A percentile compares a stretch with the other conserved stretches of the same genome.
These are phyloP conservation scores for Thelonectria olida DNA, from an alignment of 2,329 filamentous ascomycete species.

Conservation along the genomic window DNA sequence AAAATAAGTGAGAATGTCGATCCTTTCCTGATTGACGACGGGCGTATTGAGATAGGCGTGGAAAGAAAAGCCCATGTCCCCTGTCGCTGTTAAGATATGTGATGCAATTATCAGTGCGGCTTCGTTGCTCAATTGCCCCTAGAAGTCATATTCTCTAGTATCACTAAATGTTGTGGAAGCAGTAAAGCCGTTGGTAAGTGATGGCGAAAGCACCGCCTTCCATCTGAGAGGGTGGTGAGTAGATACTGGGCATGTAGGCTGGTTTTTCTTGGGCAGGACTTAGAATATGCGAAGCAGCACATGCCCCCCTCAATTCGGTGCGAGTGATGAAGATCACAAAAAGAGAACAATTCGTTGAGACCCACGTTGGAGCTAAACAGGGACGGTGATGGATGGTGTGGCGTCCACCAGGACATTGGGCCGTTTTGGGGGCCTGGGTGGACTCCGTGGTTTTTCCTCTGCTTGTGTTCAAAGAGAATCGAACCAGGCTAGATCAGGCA, in stretches of 20 bases:
- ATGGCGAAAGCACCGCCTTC: not conserved
- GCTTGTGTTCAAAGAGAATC: constrained; percentile 4
- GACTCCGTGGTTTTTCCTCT: constrained; percentile 2
- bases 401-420: constrained; percentile 30
- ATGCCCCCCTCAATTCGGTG: constrained; percentile 29
- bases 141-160: too few species aligned
- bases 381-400: constrained; percentile 26
- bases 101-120: constrained; percentile 7
- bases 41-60: constrained; percentile 7
- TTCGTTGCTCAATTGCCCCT: constrained; percentile 7
- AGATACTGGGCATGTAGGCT: not conserved
- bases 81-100: not conserved
- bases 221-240: not conserved
- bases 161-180: not conserved
- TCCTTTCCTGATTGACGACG: constrained; percentile 12
- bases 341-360: constrained; percentile 20
- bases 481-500: constrained; percentile 32
- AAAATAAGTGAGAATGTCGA: constrained; percentile 21
- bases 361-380: constrained; percentile 17
- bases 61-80: constrained; percentile 11
- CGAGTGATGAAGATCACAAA: constrained; percentile 28
- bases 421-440: constrained; percentile 19
- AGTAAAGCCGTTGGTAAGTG: not conserved
- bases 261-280: not conserved
- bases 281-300: constrained; percentile 28